These are phyloP conservation scores for Trichoderma simmonsii DNA, from an alignment of 2,329 filamentous ascomycete species.

Conservation along the genomic window DNA sequence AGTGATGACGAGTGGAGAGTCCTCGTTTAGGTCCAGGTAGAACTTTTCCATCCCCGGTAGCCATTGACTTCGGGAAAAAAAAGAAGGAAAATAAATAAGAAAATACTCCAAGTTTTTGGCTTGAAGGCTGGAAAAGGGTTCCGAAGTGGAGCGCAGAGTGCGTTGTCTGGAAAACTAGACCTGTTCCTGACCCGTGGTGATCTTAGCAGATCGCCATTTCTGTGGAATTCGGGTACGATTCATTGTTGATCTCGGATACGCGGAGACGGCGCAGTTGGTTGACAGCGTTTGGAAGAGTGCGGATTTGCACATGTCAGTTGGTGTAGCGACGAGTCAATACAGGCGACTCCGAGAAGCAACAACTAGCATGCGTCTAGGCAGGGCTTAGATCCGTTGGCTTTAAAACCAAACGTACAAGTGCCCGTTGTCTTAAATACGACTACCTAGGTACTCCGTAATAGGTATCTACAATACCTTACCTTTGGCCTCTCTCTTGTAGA, in stretches of 20 bases:
- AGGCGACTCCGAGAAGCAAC: not conserved
- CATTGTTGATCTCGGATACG: not conserved
- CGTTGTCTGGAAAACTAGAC: not conserved
- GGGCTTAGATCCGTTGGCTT: not conserved
- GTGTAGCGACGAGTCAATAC: not conserved
- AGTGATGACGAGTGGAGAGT: not conserved
- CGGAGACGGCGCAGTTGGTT: not conserved
- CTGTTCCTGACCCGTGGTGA: slow-evolving; percentile 12
- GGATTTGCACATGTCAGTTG: not conserved
- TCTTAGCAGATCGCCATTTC: slow-evolving; percentile 10
- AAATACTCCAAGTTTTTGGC: not conserved
- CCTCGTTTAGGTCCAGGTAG: not conserved
- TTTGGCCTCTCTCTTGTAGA: not conserved
- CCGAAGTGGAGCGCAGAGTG: not conserved
- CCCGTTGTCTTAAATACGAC: too few relatives aligned
- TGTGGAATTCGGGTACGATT: not conserved
- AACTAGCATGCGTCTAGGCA: not conserved
- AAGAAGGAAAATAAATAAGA: not conserved
- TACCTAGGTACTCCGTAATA: too few relatives aligned
- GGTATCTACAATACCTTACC: too few relatives aligned
- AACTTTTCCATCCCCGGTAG: not conserved
- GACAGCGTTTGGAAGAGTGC: not conserved
- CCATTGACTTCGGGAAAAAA: not conserved
- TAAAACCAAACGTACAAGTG: not conserved
- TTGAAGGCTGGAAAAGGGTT: not conserved